A percentile compares a stretch with the other conserved stretches of the same genome.
These are phyloP conservation scores for Annulohypoxylon stygium DNA, from an alignment of 495 filamentous ascomycete genomes.

Conservation along the genomic window DNA sequence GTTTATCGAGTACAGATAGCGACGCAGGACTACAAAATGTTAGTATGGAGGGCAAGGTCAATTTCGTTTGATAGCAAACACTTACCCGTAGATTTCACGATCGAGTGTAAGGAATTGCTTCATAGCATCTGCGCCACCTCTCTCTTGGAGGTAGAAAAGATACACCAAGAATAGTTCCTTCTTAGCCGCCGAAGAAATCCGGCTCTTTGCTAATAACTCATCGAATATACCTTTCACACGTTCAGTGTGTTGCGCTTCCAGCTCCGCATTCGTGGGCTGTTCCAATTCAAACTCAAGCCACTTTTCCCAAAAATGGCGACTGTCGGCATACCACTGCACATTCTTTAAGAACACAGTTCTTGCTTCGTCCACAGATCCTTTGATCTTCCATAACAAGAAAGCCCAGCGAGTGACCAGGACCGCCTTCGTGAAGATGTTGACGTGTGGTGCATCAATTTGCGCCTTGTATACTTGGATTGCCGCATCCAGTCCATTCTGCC, in stretches of 20 bases:
- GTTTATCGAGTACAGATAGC: conserved; percentile 61
- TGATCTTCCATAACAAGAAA: conserved; percentile 87
- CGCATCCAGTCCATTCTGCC: conserved; percentile 85
- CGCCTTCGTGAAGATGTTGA: conserved; percentile 85
- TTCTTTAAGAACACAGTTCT: conserved; percentile 87
- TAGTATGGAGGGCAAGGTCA: conserved; percentile 24
- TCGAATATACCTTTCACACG: conserved; percentile 85
- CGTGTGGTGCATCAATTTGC: conserved; percentile 78
- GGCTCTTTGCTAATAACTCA: conserved; percentile 80
- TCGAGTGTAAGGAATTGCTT: conserved; percentile 90
- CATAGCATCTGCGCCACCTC: conserved; percentile 84
- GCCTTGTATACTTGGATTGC: conserved; percentile 87
- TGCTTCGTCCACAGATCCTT: conserved; percentile 86
- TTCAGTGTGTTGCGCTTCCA: conserved; percentile 74
- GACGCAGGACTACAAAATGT: conserved; percentile 60
- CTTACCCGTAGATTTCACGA: conserved; percentile 85
- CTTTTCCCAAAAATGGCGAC: conserved; percentile 90
- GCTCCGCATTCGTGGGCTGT: conserved; percentile 78
- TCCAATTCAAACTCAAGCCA: conserved; percentile 92
- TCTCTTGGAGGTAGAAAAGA: conserved; percentile 85
- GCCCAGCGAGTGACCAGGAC: conserved; percentile 93
- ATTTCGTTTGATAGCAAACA: conserved; percentile 34
- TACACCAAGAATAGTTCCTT: conserved; percentile 85
- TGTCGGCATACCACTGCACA: conserved; percentile 86
- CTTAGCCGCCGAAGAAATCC: conserved; percentile 73